Conservation (phyloP, 1,284 basidiomycete genomes). For the Somion occarium region DNA sequence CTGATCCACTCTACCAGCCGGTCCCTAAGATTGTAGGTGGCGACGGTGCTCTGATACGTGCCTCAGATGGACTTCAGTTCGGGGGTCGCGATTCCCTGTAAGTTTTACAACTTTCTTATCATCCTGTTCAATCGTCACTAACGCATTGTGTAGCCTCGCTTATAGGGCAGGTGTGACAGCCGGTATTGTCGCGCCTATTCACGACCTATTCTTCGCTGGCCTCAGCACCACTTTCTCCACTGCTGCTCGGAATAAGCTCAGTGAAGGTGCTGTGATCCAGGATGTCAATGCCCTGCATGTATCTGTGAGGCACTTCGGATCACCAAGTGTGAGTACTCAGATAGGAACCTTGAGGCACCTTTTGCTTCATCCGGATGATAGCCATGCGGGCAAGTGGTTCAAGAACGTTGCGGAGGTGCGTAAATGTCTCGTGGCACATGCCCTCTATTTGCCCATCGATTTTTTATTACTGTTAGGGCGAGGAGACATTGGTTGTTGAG, state of each 20-base stretch:
- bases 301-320: slow-evolving; percentile 32
- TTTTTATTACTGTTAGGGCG: slow-evolving; percentile 29
- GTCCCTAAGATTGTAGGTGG: slow-evolving; percentile 47
- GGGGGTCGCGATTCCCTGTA: slow-evolving; percentile 70
- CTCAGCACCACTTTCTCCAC: slow-evolving; percentile 46
- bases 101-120: slow-evolving; percentile 27
- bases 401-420: slow-evolving; percentile 43
- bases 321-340: slow-evolving; percentile 56
- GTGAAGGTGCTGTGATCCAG: slow-evolving; percentile 43
- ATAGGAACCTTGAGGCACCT: slow-evolving; percentile 60
- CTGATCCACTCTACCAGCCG: slow-evolving; percentile 42
- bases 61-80: slow-evolving; percentile 73
- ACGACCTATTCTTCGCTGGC: slow-evolving; percentile 42
- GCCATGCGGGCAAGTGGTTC: slow-evolving; percentile 51
- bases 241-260: slow-evolving; percentile 40
- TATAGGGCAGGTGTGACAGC: slow-evolving; percentile 33
- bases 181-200: slow-evolving; percentile 40
- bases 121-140: background rate
- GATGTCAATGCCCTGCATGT: slow-evolving; percentile 50
- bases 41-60: slow-evolving; percentile 52
- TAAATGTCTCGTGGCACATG: slow-evolving; percentile 7
- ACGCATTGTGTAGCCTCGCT: slow-evolving; percentile 24
- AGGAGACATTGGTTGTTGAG: slow-evolving; percentile 51
- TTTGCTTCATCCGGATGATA: slow-evolving; percentile 44
- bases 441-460: slow-evolving; percentile 4